Evolutionary conservation across 106 monocot genomes (phyloP).

Genomic region (Agapanthus africanus): DNA sequence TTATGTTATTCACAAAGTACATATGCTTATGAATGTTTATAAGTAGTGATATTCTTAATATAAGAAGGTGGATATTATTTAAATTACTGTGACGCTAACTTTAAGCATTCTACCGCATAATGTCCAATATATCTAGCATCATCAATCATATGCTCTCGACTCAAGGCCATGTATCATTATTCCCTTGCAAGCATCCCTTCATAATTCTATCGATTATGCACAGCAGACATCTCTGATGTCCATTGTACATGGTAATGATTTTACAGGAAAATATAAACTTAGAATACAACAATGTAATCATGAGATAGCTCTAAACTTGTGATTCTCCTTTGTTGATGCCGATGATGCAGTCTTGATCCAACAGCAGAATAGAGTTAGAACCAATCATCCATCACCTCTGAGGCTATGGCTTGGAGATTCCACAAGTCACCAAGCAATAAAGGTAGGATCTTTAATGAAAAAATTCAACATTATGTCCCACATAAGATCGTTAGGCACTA

Average conservation of each 20-base stretch:
- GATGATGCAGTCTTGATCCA: neutral
- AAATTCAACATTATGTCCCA: constrained; percentile 50
- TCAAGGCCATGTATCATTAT: too few relatives aligned
- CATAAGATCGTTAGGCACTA: constrained; percentile 55
- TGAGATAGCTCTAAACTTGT: neutral
- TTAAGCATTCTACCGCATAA: too few relatives aligned
- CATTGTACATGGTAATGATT: neutral
- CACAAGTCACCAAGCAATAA: neutral
- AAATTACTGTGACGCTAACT: neutral
- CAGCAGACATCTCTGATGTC: neutral
- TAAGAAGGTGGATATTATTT: neutral
- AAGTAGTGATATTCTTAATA: neutral
- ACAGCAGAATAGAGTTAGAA: neutral
- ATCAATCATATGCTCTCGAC: too few relatives aligned
- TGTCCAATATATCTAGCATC: too few relatives aligned
- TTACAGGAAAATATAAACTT: neutral
- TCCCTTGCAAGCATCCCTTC: neutral
- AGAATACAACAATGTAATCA: neutral
- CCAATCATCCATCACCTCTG: neutral
- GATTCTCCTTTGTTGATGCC: neutral
- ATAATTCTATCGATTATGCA: neutral
- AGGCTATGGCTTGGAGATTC: neutral
- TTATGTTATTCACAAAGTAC: neutral
- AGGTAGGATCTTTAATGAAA: constrained; percentile 1
- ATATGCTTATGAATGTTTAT: constrained; percentile 1